Evolutionary conservation across 257 asterid genomes (phyloP), one percentile per base, ranked within the genome.

Genomic region (Solanum dulcamara): DNA sequence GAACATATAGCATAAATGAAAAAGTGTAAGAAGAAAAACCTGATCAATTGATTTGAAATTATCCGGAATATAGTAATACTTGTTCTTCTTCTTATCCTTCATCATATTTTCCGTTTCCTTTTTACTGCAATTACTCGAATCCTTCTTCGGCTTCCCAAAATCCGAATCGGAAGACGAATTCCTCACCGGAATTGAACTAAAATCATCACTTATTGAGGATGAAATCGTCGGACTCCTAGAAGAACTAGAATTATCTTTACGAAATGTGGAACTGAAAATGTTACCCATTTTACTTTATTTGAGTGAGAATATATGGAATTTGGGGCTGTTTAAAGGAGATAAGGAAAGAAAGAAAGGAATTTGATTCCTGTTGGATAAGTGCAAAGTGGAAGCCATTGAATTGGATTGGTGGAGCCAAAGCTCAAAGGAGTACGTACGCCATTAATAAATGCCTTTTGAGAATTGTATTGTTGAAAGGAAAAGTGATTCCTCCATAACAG

Each of bases 61-160:
- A 88, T 92, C 97, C 14, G 97, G 93, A 85, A 93, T 93, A 86
- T 48, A 91, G 14, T 85, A 87, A 32, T 93, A 94, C 88, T 93
- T 92, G 20, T 87, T 91, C 91, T 89, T 91, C 91, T 89, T 90
- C 85, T 80, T 88, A 48, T 71, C 15, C 55, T 38, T 15, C 51
- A 3, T 75, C 81, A 14, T 44, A 7, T 17, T 18, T 0, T 28
- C 62, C 28, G 2, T 26, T 75, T 84, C 91, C 60, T 64, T 48
- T 53, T 60, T 87, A 46, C 55, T 38, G 83, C 6, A 59, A 59
- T 86, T 82, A 77, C 83, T 67, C 70, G 88, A 84, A 70, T 80
- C 86, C 88, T 68, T 81, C 38, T 75, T 72, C 22, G 1, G 18
- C 2, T 40, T 12, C 33, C 24, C 72, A 64, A 40, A 30, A 64